Evolutionary conservation across 2,329 filamentous ascomycete genomes (phyloP).

Genomic region (Aureobasidium sp.): DNA sequence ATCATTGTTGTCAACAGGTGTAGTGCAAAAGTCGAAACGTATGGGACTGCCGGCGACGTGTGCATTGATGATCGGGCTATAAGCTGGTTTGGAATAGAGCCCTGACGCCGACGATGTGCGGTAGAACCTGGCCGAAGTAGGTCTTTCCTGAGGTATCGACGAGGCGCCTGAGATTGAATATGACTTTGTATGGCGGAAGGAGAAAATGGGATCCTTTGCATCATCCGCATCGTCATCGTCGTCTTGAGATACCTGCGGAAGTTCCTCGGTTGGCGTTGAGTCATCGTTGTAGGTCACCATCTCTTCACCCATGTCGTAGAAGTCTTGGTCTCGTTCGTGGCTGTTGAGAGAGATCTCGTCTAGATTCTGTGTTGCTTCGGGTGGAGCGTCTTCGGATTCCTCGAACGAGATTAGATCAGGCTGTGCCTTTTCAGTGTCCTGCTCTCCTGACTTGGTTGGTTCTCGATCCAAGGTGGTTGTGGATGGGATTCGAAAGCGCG

Average conservation of each 20-base stretch:
- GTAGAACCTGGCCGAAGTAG: constrained; percentile 14
- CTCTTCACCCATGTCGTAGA: not conserved
- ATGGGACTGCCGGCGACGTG: not conserved
- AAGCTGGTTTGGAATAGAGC: constrained; percentile 6
- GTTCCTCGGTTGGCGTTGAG: not conserved
- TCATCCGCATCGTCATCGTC: not conserved
- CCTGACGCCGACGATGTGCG: constrained; percentile 2
- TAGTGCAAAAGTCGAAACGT: not conserved
- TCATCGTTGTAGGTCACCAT: not conserved
- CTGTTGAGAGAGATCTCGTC: not conserved
- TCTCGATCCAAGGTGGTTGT: not conserved
- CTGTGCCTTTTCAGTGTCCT: not conserved
- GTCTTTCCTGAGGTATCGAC: not conserved
- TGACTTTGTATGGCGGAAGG: not conserved
- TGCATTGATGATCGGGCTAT: not conserved
- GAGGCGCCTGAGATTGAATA: constrained; percentile 5
- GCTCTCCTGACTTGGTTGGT: too few relatives aligned
- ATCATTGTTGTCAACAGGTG: constrained; percentile 2
- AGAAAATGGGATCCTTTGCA: not conserved
- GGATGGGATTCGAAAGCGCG: not conserved
- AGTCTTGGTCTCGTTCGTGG: not conserved
- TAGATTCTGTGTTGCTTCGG: not conserved
- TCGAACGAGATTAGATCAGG: constrained; percentile 1
- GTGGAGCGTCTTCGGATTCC: not conserved
- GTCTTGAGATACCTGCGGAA: not conserved